Percentiles rank a stretch among this genome's conserved stretches.
Conservation (phyloP, 1,139 yeast genomes). For the Debaryomyces sp. region DNA sequence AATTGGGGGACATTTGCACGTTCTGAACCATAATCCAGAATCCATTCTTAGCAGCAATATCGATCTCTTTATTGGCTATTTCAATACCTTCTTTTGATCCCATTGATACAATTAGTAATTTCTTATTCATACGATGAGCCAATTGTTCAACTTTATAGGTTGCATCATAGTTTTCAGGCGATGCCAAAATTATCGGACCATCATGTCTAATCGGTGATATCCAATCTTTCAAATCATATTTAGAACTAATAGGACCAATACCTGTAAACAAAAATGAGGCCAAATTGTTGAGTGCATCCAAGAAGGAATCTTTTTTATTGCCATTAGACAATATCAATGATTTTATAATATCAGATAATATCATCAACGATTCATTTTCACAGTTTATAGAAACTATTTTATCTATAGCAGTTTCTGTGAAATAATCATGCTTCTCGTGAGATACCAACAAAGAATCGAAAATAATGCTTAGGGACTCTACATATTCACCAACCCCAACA, state of each 20-base stretch:
- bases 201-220: slow-evolving; percentile 9
- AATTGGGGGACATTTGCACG: slow-evolving; percentile 66
- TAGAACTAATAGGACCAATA: slow-evolving; percentile 26
- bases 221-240: slow-evolving; percentile 30
- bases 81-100: slow-evolving; percentile 73
- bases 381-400: slow-evolving; percentile 10
- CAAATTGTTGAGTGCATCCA: slow-evolving; percentile 19
- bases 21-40: slow-evolving; percentile 79
- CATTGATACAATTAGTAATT: slow-evolving; percentile 59
- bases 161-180: slow-evolving; percentile 70
- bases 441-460: slow-evolving; percentile 1
- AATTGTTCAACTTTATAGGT: slow-evolving; percentile 53
- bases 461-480: slow-evolving; percentile 2
- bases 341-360: slow-evolving; percentile 16
- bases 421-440: background rate
- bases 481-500: background rate
- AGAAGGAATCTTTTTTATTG: slow-evolving; percentile 16
- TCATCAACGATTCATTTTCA: slow-evolving; percentile 22
- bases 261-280: slow-evolving; percentile 28
- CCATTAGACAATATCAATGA: slow-evolving; percentile 10
- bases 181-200: slow-evolving; percentile 55
- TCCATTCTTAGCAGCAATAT: slow-evolving; percentile 47
- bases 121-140: slow-evolving; percentile 29
- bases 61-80: slow-evolving; percentile 58
- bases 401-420: background rate